Evolutionary conservation across 257 asterid species (phyloP).

Genomic region (Fraxinus pennsylvanica): DNA sequence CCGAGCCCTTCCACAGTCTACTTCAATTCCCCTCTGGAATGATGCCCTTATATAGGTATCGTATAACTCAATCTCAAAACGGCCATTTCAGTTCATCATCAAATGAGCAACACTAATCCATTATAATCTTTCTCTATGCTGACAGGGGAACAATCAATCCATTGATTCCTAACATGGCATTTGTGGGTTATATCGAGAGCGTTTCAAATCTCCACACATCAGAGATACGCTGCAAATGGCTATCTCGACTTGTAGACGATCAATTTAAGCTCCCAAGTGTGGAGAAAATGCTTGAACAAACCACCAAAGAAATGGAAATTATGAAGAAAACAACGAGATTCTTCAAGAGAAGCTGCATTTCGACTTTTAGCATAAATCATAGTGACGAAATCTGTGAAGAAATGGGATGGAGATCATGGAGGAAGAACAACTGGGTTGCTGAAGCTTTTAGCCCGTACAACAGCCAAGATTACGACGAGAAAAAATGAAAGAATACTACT

Average conservation of each 20-base stretch:
- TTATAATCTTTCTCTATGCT: neutral
- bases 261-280: conserved; percentile 66
- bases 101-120: neutral
- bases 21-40: conserved; percentile 71
- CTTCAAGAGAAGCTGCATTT: conserved; percentile 82
- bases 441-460: conserved; percentile 87
- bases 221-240: conserved; percentile 87
- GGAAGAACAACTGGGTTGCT: conserved; percentile 76
- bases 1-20: conserved; percentile 70
- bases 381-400: conserved; percentile 83
- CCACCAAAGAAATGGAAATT: conserved; percentile 64
- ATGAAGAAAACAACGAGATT: conserved; percentile 78
- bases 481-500: conserved; percentile 19
- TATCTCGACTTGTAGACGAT: conserved; percentile 55
- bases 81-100: too few relatives aligned
- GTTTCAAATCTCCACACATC: conserved; percentile 90
- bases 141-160: conserved; percentile 88
- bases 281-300: conserved; percentile 63
- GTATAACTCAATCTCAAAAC: neutral
- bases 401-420: conserved; percentile 88
- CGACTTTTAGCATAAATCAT: conserved; percentile 88
- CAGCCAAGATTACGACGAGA: conserved; percentile 70
- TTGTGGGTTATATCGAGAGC: conserved; percentile 84
- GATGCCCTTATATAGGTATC: conserved; percentile 89
- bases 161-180: conserved; percentile 80